These are phyloP conservation scores for Diplodia seriata DNA, from an alignment of 2,329 filamentous ascomycete genomes.

Conservation along the genomic window DNA sequence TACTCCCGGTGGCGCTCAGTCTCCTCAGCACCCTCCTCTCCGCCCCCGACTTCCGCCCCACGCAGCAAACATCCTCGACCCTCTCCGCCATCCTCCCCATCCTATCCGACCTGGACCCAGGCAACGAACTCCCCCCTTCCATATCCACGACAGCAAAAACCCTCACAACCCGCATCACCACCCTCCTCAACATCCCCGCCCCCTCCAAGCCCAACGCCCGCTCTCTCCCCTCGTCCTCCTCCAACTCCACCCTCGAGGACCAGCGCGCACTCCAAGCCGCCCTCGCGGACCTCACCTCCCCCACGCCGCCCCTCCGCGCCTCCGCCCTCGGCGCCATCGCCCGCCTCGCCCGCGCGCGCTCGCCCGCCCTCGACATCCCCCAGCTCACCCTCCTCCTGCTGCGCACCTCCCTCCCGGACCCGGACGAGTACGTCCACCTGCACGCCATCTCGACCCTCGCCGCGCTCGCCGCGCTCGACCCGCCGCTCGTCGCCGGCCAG, in stretches of 20 bases:
- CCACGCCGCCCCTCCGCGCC: slow-evolving; percentile 47
- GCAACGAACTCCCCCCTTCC: slow-evolving; percentile 49
- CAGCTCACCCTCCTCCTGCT: slow-evolving; percentile 69
- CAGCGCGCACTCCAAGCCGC: slow-evolving; percentile 7
- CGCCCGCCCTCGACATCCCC: slow-evolving; percentile 69
- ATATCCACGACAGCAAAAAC: slow-evolving; percentile 17
- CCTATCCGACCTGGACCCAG: slow-evolving; percentile 40
- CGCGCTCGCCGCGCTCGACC: slow-evolving; percentile 67
- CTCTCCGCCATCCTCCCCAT: slow-evolving; percentile 39
- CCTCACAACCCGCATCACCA: slow-evolving; percentile 53
- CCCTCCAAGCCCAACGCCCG: slow-evolving; percentile 55
- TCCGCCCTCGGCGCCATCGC: slow-evolving; percentile 45
- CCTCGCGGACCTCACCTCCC: slow-evolving; percentile 36
- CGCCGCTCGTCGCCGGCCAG: slow-evolving; percentile 62
- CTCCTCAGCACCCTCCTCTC: slow-evolving; percentile 48
- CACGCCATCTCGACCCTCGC: slow-evolving; percentile 71
- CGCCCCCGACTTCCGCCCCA: slow-evolving; percentile 45
- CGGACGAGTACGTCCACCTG: slow-evolving; percentile 75
- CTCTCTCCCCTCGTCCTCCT: slow-evolving; percentile 36
- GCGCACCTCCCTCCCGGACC: slow-evolving; percentile 68
- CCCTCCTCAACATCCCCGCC: slow-evolving; percentile 51
- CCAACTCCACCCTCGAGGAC: slow-evolving; percentile 48
- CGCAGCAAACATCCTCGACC: slow-evolving; percentile 38
- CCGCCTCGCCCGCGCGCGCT: slow-evolving; percentile 62
- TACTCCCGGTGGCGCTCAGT: slow-evolving; percentile 51